Base-by-base conservation (phyloP, 2,329 filamentous ascomycete species). In the Botrytis aclada region DNA sequence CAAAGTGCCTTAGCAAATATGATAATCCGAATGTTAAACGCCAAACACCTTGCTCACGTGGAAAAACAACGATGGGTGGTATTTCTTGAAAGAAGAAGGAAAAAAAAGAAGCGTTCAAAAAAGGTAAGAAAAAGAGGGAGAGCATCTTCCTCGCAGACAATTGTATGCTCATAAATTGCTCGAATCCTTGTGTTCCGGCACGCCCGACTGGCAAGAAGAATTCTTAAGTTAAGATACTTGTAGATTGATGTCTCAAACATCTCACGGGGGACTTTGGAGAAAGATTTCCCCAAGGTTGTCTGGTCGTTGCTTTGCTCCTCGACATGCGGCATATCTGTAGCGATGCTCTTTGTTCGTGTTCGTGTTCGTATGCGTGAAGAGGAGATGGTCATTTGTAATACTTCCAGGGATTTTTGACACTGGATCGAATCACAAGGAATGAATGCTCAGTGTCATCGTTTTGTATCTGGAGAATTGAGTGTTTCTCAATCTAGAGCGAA, bases 21-120 rank as follows among this genome's bases (percentile, higher is more conserved):
- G 18, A 43, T 56, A n/a, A 56, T 56, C 34, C 12, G 37, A 69
- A 43, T 69, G 65, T 20, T 56, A 32, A 58, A 69, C 65, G 37
- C 65, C 47, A 56, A 56, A 56, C 47, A 58, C 65, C 47, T 41
- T 69, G 65, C 65, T 69, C 65, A 56, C 20, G 18, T 67, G 47
- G 34, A 41, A 67, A 51, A 41, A 56, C 34, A 34, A 69, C 65
- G n/a, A 69, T 56, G n/a, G 65, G 37, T 69, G 65, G 65, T 69
- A 69, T 69, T 41, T 67, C 47, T 41, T n/a, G 16, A 64, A 37
- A n/a, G n/a, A 12, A 47, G 32, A 63, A 16, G 39, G 37, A 37
- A 34, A 51, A 37, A 25, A 47, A 41, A 6, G 8, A 7, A n/a
- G 18, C 34, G 7, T n/a, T n/a, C 32, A 37, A 37, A 37, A 56